Evolutionary conservation across 768 basidiomycete species (phyloP), one percentile per base, ranked within the genome.

Genomic region (Cubamyces lactineus): DNA sequence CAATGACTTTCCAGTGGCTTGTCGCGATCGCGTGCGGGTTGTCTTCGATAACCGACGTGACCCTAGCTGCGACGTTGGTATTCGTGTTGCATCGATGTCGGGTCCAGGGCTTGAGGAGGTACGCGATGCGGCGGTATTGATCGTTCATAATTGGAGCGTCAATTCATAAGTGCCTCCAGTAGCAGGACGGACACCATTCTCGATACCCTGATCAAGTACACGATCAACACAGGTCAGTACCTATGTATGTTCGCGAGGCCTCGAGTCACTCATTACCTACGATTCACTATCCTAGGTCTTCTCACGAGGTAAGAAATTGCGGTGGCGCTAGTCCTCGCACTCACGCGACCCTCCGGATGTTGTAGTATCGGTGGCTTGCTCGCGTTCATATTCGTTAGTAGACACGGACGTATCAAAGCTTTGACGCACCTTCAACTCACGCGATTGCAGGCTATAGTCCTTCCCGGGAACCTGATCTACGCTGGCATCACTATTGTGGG

Each of bases 1-100:
- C 17, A 15, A n/a, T n/a, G 5, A 7, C 21, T 12, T 19, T 6
- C 2, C 30, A 56, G 54, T 56, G 54, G 54, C n/a, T 56, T 9
- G 43, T 56, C n/a, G 45, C 54, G n/a, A 24, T 42, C n/a, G 43
- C 54, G 17, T 56, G 47, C 45, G 54, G 54, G 4, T 5, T 56
- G 7, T 28, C 54, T 8, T 28, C 11, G 2, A 15, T 46, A 2
- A 56, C 54, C 8, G 54, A 56, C 30, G 30, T 56, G 21, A 56
- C 17, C 28, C 12, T 56, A 11, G 34, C 54, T 3, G 43, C 28
- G 3, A 21, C 54, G 5, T 30, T 56, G 3, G 54, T 47, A 11
- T 47, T 38, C 30, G 54, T 56, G 15, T 21, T 56, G 6, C 54
- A 47, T n/a, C 26, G 45, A 9, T 39, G n/a, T 43, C 54, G 30